These are phyloP conservation scores for Trichoderma sp. DNA, from an alignment of 2,329 filamentous ascomycete species.

Conservation along the genomic window DNA sequence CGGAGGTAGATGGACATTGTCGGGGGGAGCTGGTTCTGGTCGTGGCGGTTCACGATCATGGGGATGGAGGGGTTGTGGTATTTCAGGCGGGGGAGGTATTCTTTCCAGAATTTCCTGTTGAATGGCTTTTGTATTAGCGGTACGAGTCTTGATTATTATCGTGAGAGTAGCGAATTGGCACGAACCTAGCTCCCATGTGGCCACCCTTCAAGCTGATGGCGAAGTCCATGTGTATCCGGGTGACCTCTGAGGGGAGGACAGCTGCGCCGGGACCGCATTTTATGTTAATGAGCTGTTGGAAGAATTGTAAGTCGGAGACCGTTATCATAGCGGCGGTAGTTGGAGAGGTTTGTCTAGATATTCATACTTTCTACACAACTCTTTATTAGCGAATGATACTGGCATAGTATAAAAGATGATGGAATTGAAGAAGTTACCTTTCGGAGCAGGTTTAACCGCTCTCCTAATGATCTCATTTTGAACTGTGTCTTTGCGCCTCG, in stretches of 20 bases:
- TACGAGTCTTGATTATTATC: background rate
- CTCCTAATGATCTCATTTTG: constrained; percentile 53
- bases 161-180: constrained; percentile 4
- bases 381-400: background rate
- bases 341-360: background rate
- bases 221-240: constrained; percentile 75
- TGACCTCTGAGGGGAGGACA: constrained; percentile 73
- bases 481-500: constrained; percentile 18
- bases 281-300: constrained; percentile 67
- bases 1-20: constrained; percentile 67
- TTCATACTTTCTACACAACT: constrained; percentile 46
- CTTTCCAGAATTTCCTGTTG: constrained; percentile 82
- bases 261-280: constrained; percentile 82
- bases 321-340: constrained; percentile 23
- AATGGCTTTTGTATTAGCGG: background rate
- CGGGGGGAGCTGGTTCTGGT: constrained; percentile 57
- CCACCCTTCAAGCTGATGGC: constrained; percentile 62
- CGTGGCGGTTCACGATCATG: constrained; percentile 76
- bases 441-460: constrained; percentile 74
- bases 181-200: constrained; percentile 72
- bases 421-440: constrained; percentile 50
- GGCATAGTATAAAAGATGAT: constrained; percentile 29
- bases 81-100: constrained; percentile 82
- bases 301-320: constrained; percentile 32
- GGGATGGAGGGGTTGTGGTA: constrained; percentile 87